These are phyloP conservation scores for Trichophyton schoenleinii DNA, from an alignment of 2,329 filamentous ascomycete genomes.

Conservation along the genomic window DNA sequence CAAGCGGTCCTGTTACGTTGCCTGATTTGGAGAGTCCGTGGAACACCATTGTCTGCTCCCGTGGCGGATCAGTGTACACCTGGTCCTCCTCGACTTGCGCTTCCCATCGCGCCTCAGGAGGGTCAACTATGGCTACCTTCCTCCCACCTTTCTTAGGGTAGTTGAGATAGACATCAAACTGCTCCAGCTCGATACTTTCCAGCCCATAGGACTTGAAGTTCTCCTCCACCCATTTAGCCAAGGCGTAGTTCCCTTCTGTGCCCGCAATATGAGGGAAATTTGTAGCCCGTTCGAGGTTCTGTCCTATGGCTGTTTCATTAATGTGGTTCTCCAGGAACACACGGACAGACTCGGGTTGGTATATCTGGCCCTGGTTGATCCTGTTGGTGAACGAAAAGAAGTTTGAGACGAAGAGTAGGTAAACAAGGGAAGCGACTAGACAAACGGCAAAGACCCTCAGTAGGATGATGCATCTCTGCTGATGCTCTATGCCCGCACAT, in stretches of 20 bases:
- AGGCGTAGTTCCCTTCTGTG: constrained; percentile 79
- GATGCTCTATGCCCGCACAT: constrained; percentile 25
- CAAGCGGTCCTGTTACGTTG: constrained; percentile 69
- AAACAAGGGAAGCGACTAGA: constrained; percentile 64
- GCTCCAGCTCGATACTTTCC: constrained; percentile 62
- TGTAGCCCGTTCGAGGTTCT: constrained; percentile 65
- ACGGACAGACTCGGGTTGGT: constrained; percentile 72
- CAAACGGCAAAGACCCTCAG: constrained; percentile 63
- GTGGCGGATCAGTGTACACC: constrained; percentile 49
- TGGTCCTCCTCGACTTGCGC: constrained; percentile 73
- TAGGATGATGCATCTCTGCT: constrained; percentile 52
- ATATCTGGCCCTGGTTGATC: constrained; percentile 54
- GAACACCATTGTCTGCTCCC: constrained; percentile 63
- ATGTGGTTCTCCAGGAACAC: constrained; percentile 61
- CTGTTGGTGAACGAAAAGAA: constrained; percentile 58
- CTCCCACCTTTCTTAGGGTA: constrained; percentile 70
- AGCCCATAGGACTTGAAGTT: constrained; percentile 61
- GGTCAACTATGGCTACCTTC: constrained; percentile 65
- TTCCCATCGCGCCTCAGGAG: constrained; percentile 57
- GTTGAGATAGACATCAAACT: constrained; percentile 83
- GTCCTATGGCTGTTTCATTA: constrained; percentile 55
- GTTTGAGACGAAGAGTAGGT: constrained; percentile 75
- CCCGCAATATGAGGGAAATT: constrained; percentile 82
- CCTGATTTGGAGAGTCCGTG: constrained; percentile 82
- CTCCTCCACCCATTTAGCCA: constrained; percentile 72